phyloP scores from a whole-genome alignment of 106 monocot genomes.

The Phalaenopsis equestris region DNA sequence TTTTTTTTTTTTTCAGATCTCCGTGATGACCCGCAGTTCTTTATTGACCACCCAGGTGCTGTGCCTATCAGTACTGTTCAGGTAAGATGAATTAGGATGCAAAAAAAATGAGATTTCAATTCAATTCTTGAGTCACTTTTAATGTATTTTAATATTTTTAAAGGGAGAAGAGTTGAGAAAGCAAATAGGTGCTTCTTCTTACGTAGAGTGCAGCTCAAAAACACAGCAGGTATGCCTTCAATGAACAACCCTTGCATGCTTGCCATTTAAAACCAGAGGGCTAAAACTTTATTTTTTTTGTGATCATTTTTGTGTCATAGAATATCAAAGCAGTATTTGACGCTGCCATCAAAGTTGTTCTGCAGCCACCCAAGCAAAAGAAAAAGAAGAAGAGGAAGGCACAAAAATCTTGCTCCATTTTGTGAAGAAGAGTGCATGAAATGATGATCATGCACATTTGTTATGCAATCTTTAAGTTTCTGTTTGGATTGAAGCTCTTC shows the following conservation, averaged over 20 bases:
- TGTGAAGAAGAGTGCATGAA: constrained; percentile 15
- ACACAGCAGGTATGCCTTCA: constrained; percentile 31
- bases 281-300: not conserved
- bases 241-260: not conserved
- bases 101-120: no score
- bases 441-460: not conserved
- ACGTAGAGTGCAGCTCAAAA: constrained; percentile 48
- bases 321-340: constrained; percentile 62
- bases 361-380: constrained; percentile 60
- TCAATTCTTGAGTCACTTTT: not conserved
- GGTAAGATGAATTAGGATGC: not conserved
- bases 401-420: constrained; percentile 49
- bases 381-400: constrained; percentile 56
- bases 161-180: constrained; percentile 43
- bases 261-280: not conserved
- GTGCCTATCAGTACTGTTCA: constrained; percentile 1
- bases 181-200: constrained; percentile 34
- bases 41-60: constrained; percentile 8
- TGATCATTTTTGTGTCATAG: constrained; percentile 10
- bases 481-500: not conserved
- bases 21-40: constrained; percentile 3
- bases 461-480: no score
- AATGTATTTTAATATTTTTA: not conserved
- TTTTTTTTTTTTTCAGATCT: not conserved
- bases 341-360: constrained; percentile 59